These are phyloP conservation scores for Daldinia decipiens DNA, from an alignment of 495 filamentous ascomycete genomes.

Conservation along the genomic window DNA sequence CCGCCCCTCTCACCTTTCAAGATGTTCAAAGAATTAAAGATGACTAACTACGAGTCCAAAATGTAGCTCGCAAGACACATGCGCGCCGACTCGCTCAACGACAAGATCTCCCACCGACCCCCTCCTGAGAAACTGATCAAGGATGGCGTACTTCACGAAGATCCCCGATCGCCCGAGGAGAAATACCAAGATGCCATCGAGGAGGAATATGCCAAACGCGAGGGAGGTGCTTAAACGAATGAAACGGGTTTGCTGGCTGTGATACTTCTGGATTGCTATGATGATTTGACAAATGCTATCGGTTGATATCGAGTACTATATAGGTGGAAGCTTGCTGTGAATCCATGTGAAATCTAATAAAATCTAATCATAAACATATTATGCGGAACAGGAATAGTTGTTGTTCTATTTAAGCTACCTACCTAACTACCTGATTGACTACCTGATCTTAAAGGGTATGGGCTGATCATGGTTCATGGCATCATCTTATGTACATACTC, in stretches of 20 bases:
- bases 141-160: constrained; percentile 77
- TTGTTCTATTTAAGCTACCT: neutral
- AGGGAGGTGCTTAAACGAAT: constrained; percentile 56
- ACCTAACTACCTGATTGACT: neutral
- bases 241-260: neutral
- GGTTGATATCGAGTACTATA: neutral
- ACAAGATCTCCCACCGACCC: constrained; percentile 80
- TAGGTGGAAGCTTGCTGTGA: neutral
- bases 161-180: constrained; percentile 63
- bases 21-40: no score
- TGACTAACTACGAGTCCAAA: neutral
- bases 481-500: neutral
- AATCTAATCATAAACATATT: neutral
- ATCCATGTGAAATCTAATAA: neutral
- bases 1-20: neutral
- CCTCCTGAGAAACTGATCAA: constrained; percentile 77
- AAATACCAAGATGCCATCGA: constrained; percentile 62
- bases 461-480: neutral
- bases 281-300: constrained; percentile 1
- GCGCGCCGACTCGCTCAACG: constrained; percentile 83
- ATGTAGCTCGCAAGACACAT: constrained; percentile 79
- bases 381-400: neutral
- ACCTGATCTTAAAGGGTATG: neutral
- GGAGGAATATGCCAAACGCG: constrained; percentile 62
- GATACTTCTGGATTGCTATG: constrained; percentile 6